These are phyloP conservation scores for Lumnitzera racemosa DNA, from an alignment of 345 rosid genomes.

Conservation along the genomic window DNA sequence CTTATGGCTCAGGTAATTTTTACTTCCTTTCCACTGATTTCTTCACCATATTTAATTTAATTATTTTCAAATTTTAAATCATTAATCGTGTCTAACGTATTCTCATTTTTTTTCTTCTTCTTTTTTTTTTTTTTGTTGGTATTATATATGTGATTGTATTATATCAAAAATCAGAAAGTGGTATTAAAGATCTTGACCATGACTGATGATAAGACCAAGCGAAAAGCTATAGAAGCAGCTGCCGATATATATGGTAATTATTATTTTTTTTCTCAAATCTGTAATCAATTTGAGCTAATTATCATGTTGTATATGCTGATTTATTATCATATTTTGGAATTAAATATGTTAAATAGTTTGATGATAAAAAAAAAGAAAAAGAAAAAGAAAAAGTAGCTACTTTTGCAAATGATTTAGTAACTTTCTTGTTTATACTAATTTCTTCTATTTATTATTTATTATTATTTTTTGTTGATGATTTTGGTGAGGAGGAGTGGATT, in stretches of 20 bases:
- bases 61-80: too few species aligned
- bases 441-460: not conserved
- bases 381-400: too few species aligned
- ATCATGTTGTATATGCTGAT: not conserved
- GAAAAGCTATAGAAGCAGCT: conserved; percentile 85
- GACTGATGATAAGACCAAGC: conserved; percentile 88
- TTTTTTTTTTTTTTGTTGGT: not conserved
- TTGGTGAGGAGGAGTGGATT: conserved; percentile 55
- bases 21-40: not conserved
- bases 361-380: too few species aligned
- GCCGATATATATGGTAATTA: conserved; percentile 69
- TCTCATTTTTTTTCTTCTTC: not conserved
- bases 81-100: too few species aligned
- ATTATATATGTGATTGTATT: not conserved
- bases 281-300: not conserved
- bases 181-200: conserved; percentile 80
- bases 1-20: conserved; percentile 60
- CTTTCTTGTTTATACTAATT: not conserved
- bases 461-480: not conserved
- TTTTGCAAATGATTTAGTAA: too few species aligned
- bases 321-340: too few species aligned
- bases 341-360: too few species aligned
- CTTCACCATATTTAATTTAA: too few species aligned
- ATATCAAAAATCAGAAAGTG: conserved; percentile 42
- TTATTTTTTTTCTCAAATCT: not conserved